Base-by-base conservation (phyloP, 257 asterid species). In the Marsdenia floribunda region DNA sequence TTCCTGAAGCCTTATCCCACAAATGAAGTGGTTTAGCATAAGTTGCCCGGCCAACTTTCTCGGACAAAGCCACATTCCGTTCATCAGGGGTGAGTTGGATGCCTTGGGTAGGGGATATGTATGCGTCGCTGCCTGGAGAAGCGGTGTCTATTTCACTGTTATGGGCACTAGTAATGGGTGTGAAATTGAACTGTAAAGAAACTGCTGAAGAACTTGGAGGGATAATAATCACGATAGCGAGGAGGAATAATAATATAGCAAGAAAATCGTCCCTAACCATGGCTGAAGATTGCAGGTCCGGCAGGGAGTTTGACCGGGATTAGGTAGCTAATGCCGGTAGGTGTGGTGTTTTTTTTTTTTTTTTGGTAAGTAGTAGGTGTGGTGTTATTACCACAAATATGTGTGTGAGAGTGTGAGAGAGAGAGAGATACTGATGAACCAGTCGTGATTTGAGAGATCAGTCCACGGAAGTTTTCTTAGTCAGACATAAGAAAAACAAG, bases 61-160 rank as follows among this genome's bases (percentile, higher is more conserved):
- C 3, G 3, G 1, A 40, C 37, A 1, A 5, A 15, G 29, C 37
- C 19, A 53, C 5, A 44, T 49, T 16, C 33, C 73, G 60, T 24
- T 74, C 83, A 49, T 81, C 38, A 0, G 83, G 64, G 0, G 90
- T 86, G 59, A 86, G 72, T 53, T 77, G 86, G n/a, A 86, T 75
- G 61, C 84, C 85, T 22, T 73, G 71, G 22, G 2, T 21, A 3
- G 86, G 46, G 60, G 54, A 50, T 12, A 76, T 64, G 44, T 66
- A 75, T 16, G 87, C 85, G 0, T 60, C 73, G 7, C 81, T 50
- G 54, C 54, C 54, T 14, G 54, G 19, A 3, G 54, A 85, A 14
- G 54, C 10, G 52, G 57, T 6, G 14, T 68, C 74, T 63, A 84
- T 72, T 16, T 3, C 1, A 40, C 50, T n/a, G 66, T 53, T 42